Evolutionary conservation across 2,329 filamentous ascomycete species (phyloP), one percentile per base, ranked within the genome.

Genomic region (Sarocladiaceae sp.): DNA sequence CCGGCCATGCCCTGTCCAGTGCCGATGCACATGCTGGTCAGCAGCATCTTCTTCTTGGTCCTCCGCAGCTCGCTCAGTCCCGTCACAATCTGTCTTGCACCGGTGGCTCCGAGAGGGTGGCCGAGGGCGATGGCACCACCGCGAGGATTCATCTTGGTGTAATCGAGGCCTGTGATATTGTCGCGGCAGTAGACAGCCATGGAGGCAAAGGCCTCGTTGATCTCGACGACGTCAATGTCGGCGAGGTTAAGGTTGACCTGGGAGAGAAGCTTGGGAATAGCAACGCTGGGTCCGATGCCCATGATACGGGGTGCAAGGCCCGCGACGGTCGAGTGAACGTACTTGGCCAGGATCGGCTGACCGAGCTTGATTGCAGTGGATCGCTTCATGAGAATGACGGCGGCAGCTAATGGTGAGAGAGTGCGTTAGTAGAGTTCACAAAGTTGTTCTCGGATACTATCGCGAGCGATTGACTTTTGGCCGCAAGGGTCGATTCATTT

Each of bases 131-230:
- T 91, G 52, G 87, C 87, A 51, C 87, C 87, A 54, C 87, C 87
- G 48, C 85, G 74, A 20, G 83, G 76, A 69, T 93, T 93, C 75
- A 93, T 78, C 78, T 89, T 91, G 56, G 74, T 65, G 65, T 76
- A 78, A 59, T 86, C 82, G 59, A 86, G 82, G 42, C 91, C 69
- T 52, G 78, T 78, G 42, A 93, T 74, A 52, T 71, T 79, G 57
- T 88, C 75, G 45, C 85, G 69, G 68, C 89, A 95, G 77, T 96
- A 97, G 23, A 96, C 90, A 1, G 88, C 90, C 93, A 97, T 97
- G 43, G 86, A 93, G 18, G 90, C 91, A 58, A 98, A 98, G 1
- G 93, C 93, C 76, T 98, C 93, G 72, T 98, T 98, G 60, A 98
- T 69, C 76, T 97, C 93, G 55, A 91, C 74, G 27, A 97, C 76